These are phyloP conservation scores for Thalia dealbata DNA, from an alignment of 176 grass and related monocot genomes.

Conservation along the genomic window DNA sequence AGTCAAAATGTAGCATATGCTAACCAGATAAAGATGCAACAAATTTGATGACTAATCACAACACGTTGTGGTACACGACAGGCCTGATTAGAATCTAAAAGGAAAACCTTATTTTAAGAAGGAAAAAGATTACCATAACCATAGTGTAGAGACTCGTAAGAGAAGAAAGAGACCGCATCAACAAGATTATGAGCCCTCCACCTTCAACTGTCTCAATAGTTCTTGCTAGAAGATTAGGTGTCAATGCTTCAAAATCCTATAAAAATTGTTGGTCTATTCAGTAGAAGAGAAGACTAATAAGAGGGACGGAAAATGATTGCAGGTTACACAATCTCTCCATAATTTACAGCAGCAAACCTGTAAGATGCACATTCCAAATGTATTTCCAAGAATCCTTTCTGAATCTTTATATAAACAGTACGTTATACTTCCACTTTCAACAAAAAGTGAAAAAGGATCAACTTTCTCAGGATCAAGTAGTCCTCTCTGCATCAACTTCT, in stretches of 20 bases:
- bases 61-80: not conserved
- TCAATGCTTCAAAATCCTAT: conserved; percentile 89
- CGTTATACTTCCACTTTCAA: conserved; percentile 69
- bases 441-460: conserved; percentile 77
- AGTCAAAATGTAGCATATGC: not conserved
- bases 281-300: not conserved
- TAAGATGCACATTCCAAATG: conserved; percentile 96
- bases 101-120: not conserved
- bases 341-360: conserved; percentile 32
- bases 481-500: conserved; percentile 74
- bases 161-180: conserved; percentile 75
- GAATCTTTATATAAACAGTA: conserved; percentile 86
- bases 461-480: conserved; percentile 90
- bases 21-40: not conserved
- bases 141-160: conserved; percentile 85
- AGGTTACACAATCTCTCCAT: not conserved
- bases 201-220: conserved; percentile 92
- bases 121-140: conserved; percentile 65
- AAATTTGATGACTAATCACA: not conserved
- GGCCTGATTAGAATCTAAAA: not conserved
- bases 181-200: conserved; percentile 70
- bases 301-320: not conserved
- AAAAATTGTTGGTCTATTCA: not conserved
- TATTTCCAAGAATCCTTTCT: conserved; percentile 85
- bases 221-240: conserved; percentile 70